These are phyloP conservation scores for Lecanosticta acicola DNA, from an alignment of 2,329 filamentous ascomycete genomes.

Conservation along the genomic window DNA sequence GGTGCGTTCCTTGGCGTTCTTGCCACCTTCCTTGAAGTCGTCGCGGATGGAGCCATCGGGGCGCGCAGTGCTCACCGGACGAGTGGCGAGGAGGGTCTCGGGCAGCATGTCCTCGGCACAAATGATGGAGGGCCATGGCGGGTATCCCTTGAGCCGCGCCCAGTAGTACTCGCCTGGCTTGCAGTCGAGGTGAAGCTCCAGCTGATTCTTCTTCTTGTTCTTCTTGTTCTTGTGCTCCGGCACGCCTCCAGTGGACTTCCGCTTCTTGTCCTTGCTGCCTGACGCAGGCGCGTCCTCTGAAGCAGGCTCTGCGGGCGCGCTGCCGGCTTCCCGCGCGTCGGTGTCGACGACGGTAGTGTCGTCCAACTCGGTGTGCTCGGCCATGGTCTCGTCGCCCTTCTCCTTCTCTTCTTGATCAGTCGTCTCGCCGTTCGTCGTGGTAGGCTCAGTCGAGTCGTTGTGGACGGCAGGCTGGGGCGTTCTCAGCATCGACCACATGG, in stretches of 20 bases:
- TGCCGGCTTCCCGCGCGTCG: conserved; percentile 20
- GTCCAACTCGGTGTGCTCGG: conserved; percentile 25
- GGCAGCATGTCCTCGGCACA: conserved; percentile 95
- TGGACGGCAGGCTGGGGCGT: conserved; percentile 18
- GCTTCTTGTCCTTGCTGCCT: conserved; percentile 32
- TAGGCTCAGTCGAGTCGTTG: conserved; percentile 13
- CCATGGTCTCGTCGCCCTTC: conserved; percentile 26
- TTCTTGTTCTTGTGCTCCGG: conserved; percentile 70
- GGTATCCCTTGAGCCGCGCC: conserved; percentile 89
- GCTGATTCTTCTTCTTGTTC: conserved; percentile 77
- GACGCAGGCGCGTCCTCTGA: conserved; percentile 23
- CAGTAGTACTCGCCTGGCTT: conserved; percentile 89
- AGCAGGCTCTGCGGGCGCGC: conserved; percentile 17
- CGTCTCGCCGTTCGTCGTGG: conserved; percentile 24
- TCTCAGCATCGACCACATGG: conserved; percentile 20
- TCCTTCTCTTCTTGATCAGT: conserved; percentile 14
- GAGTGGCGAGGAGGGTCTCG: conserved; percentile 63
- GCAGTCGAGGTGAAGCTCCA: conserved; percentile 63
- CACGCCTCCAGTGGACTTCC: conserved; percentile 59
- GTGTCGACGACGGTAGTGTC: conserved; percentile 20
- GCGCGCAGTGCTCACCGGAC: conserved; percentile 77
- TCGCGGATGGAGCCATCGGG: conserved; percentile 81
- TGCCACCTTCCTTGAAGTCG: conserved; percentile 80
- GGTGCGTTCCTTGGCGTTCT: conserved; percentile 75
- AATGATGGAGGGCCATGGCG: conserved; percentile 89